Evolutionary conservation across 441 rosid species (phyloP).

Genomic region (Euphorbia celastroides): DNA sequence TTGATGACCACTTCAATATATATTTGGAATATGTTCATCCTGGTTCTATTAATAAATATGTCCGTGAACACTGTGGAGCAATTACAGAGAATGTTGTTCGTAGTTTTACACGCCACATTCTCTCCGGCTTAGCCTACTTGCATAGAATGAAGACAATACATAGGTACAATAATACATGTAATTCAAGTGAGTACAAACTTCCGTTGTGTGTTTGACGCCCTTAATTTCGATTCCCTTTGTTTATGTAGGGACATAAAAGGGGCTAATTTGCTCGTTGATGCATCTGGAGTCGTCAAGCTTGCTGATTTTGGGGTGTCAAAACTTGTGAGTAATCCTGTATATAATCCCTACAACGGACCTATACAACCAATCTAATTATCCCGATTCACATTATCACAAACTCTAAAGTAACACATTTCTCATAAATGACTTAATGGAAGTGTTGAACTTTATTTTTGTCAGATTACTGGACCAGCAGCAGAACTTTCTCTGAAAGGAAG

Average conservation of each 20-base stretch:
- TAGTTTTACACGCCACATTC: slow-evolving; percentile 85
- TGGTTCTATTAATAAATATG: slow-evolving; percentile 83
- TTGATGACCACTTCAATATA: slow-evolving; percentile 76
- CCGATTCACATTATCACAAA: background rate
- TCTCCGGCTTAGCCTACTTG: slow-evolving; percentile 82
- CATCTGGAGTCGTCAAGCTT: slow-evolving; percentile 91
- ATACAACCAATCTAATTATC: no score
- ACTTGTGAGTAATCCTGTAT: slow-evolving; percentile 55
- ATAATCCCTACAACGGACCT: no score
- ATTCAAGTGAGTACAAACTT: background rate
- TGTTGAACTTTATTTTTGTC: slow-evolving; percentile 23
- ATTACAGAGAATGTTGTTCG: slow-evolving; percentile 89
- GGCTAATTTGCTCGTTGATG: slow-evolving; percentile 93
- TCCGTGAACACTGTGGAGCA: slow-evolving; percentile 83
- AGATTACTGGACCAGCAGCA: slow-evolving; percentile 85
- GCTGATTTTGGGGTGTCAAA: slow-evolving; percentile 99
- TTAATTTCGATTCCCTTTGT: slow-evolving; percentile 10
- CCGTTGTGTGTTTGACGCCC: slow-evolving; percentile 7
- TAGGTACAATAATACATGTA: slow-evolving; percentile 40
- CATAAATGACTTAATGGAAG: slow-evolving; percentile 6
- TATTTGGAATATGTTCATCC: slow-evolving; percentile 96
- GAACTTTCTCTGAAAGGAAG: slow-evolving; percentile 93
- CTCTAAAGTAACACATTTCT: slow-evolving; percentile 3
- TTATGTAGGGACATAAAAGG: slow-evolving; percentile 86
- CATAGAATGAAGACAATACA: slow-evolving; percentile 86